phyloP scores from a whole-genome alignment of 495 filamentous ascomycete species.

The Aspergillus campestris region DNA sequence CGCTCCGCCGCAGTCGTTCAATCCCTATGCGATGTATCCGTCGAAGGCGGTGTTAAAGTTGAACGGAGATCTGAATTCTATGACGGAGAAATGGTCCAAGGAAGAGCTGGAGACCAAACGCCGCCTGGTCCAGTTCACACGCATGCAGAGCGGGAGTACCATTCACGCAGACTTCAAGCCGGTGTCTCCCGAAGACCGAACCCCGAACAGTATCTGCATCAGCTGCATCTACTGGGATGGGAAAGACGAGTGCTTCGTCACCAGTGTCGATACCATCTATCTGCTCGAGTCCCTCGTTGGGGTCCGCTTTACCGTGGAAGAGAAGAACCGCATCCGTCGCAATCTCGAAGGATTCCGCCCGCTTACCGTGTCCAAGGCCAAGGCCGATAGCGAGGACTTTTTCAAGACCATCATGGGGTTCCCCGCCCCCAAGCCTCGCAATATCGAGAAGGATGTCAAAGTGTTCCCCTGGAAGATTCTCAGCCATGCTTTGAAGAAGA shows the following conservation, averaged over 20 bases:
- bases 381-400: constrained; percentile 86
- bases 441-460: constrained; percentile 98
- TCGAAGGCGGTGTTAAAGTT: constrained; percentile 80
- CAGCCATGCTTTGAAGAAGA: constrained; percentile 79
- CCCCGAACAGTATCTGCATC: constrained; percentile 69
- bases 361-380: constrained; percentile 83
- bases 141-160: constrained; percentile 67
- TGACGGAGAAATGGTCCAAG: constrained; percentile 69
- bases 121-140: constrained; percentile 77
- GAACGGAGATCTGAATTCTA: constrained; percentile 70
- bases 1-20: constrained; percentile 49
- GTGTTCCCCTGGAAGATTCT: constrained; percentile 93
- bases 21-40: constrained; percentile 77
- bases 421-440: constrained; percentile 84
- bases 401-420: constrained; percentile 99
- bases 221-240: constrained; percentile 93
- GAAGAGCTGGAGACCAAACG: constrained; percentile 72
- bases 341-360: constrained; percentile 92
- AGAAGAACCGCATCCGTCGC: constrained; percentile 94
- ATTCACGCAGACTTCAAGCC: constrained; percentile 65
- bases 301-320: constrained; percentile 80
- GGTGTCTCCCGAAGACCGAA: constrained; percentile 57
- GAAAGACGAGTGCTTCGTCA: constrained; percentile 81
- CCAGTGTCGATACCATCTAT: constrained; percentile 92
- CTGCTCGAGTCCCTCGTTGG: constrained; percentile 82